Conservation (phyloP, 2,329 filamentous ascomycete genomes). For the Helminthosporium solani region DNA sequence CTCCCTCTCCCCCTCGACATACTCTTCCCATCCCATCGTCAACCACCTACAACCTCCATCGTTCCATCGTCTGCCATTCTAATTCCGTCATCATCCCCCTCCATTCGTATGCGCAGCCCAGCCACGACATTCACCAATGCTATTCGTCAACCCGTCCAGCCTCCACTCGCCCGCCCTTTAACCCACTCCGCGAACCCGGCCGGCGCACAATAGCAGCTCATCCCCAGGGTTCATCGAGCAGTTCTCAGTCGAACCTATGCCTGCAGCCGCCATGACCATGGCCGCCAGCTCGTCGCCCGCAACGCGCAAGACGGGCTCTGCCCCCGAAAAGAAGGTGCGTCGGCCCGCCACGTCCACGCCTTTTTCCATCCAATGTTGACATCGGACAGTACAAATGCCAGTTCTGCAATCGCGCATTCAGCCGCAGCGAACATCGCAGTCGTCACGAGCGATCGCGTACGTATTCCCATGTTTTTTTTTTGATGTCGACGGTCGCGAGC, state of each 20-base stretch:
- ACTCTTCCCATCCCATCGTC: too few relatives aligned
- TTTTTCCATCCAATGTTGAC: neutral
- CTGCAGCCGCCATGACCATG: conserved; percentile 65
- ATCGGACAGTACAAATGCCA: conserved; percentile 80
- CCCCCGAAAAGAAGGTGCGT: conserved; percentile 76
- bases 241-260: conserved; percentile 52
- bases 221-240: conserved; percentile 13
- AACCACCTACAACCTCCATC: neutral
- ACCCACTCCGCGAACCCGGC: conserved; percentile 35
- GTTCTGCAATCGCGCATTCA: conserved; percentile 97
- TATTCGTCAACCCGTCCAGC: conserved; percentile 11
- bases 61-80: neutral
- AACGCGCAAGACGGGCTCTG: conserved; percentile 69
- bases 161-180: conserved; percentile 38
- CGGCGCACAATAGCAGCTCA: conserved; percentile 21
- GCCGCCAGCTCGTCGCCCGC: conserved; percentile 66
- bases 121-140: conserved; percentile 24
- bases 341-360: too few relatives aligned
- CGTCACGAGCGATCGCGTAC: conserved; percentile 97
- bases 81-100: neutral
- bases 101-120: neutral
- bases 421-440: conserved; percentile 93
- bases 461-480: conserved; percentile 50
- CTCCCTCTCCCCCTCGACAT: too few relatives aligned
- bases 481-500: conserved; percentile 36